These are phyloP conservation scores for Ustilago shanxiensis DNA, from an alignment of 1,284 basidiomycete species.

Conservation along the genomic window DNA sequence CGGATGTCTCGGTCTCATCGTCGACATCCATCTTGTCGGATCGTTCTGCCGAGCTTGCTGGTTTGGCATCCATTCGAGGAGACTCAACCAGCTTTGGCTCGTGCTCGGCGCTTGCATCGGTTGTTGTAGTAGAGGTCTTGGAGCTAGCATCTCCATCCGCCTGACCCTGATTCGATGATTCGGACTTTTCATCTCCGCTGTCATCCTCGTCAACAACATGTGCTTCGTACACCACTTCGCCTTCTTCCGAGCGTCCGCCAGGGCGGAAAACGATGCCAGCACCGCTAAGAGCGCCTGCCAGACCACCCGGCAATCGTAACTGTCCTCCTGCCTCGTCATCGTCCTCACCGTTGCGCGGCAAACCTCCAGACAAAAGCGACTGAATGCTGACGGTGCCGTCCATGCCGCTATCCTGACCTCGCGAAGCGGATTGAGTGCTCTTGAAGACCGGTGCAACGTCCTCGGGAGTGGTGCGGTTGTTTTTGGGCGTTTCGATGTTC, in stretches of 20 bases:
- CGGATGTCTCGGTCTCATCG: conserved; percentile 11
- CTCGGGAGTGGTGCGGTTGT: conserved; percentile 80
- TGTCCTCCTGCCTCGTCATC: conserved; percentile 46
- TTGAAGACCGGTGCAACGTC: conserved; percentile 73
- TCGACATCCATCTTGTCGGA: conserved; percentile 45
- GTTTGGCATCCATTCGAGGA: conserved; percentile 48
- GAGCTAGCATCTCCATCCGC: conserved; percentile 9
- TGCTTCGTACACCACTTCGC: conserved; percentile 63
- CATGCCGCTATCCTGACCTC: conserved; percentile 30
- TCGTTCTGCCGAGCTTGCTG: conserved; percentile 29
- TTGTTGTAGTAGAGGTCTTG: background rate
- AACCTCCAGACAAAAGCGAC: conserved; percentile 63
- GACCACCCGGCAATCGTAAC: conserved; percentile 52
- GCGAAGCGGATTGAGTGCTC: conserved; percentile 68
- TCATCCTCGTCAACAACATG: conserved; percentile 64
- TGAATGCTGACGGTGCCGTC: conserved; percentile 61
- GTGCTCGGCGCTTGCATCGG: conserved; percentile 14
- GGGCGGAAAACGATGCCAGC: conserved; percentile 66
- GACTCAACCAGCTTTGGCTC: conserved; percentile 59
- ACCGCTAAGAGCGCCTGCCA: conserved; percentile 60
- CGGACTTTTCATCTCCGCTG: conserved; percentile 51
- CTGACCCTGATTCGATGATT: conserved; percentile 20
- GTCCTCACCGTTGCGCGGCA: conserved; percentile 54
- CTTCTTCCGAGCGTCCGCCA: conserved; percentile 55
- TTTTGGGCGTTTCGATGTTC: conserved; percentile 79